Evolutionary conservation across 139 green algal species (phyloP).

Genomic region (Penium margaritaceum): DNA sequence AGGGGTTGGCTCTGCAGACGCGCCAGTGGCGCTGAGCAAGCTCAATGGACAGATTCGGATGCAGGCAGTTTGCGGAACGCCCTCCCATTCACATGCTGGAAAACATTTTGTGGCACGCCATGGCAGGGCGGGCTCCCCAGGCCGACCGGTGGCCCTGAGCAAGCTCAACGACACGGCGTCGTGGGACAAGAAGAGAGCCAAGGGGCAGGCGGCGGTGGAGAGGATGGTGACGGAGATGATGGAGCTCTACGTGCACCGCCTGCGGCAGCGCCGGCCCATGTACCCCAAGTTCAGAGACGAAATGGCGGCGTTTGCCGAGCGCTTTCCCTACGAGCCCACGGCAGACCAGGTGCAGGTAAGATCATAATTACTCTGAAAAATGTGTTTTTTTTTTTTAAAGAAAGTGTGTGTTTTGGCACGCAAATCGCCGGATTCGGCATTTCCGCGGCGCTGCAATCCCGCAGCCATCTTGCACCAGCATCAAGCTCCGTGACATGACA

Average conservation of each 20-base stretch:
- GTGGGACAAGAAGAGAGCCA: conserved; percentile 37
- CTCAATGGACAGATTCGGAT: no score
- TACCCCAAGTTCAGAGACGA: conserved; percentile 17
- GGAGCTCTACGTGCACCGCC: conserved; percentile 43
- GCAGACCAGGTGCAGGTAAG: conserved; percentile 36
- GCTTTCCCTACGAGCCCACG: conserved; percentile 34
- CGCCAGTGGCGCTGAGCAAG: no score
- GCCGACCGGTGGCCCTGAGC: conserved; percentile 13
- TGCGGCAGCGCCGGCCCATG: conserved; percentile 16
- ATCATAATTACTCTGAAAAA: no score
- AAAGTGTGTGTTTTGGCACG: no score
- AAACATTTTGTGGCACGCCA: not conserved
- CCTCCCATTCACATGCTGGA: not conserved
- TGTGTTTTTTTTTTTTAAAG: no score
- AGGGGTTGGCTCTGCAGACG: no score
- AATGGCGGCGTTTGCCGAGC: conserved; percentile 25
- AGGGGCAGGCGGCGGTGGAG: conserved; percentile 32
- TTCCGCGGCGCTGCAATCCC: no score
- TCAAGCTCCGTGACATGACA: no score
- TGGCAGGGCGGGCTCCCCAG: not conserved
- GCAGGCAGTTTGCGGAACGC: conserved; percentile 7
- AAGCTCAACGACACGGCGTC: conserved; percentile 35
- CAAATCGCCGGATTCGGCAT: no score
- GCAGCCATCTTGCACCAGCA: no score
- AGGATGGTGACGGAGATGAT: conserved; percentile 43